A percentile compares a stretch with the other conserved stretches of the same genome.
These are phyloP conservation scores for Pisolithus marmoratus DNA, from an alignment of 768 basidiomycete genomes.

Conservation along the genomic window DNA sequence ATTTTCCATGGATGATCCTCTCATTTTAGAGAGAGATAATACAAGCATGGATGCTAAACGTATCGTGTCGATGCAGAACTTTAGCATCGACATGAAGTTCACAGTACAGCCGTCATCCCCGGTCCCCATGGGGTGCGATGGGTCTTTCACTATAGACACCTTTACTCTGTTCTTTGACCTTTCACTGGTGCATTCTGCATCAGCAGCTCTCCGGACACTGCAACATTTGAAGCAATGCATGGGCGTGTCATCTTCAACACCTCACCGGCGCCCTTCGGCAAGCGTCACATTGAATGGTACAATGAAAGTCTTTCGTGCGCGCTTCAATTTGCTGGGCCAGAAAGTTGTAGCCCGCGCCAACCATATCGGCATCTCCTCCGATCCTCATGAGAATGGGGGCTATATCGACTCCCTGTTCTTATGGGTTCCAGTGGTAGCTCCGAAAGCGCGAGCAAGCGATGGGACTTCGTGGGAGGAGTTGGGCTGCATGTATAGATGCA, in stretches of 20 bases:
- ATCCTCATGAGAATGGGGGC: conserved; percentile 20
- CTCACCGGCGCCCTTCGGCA: conserved; percentile 11
- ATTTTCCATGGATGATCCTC: conserved; percentile 64
- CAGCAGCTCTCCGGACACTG: conserved; percentile 57
- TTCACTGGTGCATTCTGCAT: conserved; percentile 61
- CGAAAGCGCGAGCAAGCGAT: conserved; percentile 26
- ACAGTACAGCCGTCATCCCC: conserved; percentile 8
- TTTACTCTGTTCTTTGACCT: conserved; percentile 51
- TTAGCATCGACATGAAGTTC: conserved; percentile 24
- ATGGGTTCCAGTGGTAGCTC: conserved; percentile 51
- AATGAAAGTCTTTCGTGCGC: conserved; percentile 43
- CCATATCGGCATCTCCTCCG: conserved; percentile 16
- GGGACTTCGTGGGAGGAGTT: conserved; percentile 71
- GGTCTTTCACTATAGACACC: conserved; percentile 47
- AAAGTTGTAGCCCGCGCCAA: conserved; percentile 36
- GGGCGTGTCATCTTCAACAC: conserved; percentile 11
- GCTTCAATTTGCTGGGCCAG: conserved; percentile 44
- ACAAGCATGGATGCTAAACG: conserved; percentile 34
- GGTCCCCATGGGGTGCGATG: conserved; percentile 28
- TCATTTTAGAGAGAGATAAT: conserved; percentile 50
- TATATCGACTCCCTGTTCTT: conserved; percentile 40
- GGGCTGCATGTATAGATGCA: conserved; percentile 50
- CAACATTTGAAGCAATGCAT: conserved; percentile 30
- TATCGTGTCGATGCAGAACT: conserved; percentile 38
- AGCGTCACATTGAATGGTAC: conserved; percentile 25